Conservation (phyloP, 805 yeast genomes). For the Kregervanrija pseudodelftensis region DNA sequence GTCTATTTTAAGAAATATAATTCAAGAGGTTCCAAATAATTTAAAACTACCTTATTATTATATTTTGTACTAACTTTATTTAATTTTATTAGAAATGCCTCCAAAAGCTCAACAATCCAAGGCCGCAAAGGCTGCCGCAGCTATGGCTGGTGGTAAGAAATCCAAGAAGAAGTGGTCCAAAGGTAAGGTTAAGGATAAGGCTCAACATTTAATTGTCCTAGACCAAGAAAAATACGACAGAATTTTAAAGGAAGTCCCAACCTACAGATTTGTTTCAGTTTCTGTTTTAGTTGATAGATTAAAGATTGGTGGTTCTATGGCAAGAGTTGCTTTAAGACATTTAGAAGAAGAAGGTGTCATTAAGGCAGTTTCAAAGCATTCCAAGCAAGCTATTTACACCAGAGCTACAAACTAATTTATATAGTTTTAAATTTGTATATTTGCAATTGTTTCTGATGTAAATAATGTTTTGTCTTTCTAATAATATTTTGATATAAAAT, state of each 20-base stretch:
- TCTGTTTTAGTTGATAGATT: conserved; percentile 98
- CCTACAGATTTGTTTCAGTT: conserved; percentile 96
- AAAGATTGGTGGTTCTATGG: conserved; percentile 98
- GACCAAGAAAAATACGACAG: conserved; percentile 99
- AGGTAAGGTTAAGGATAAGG: conserved; percentile 99
- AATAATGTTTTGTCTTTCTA: conserved; percentile 3
- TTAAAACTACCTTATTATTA: too few species aligned
- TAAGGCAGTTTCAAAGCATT: conserved; percentile 89
- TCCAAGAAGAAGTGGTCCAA: conserved; percentile 99
- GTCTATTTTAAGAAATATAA: too few species aligned
- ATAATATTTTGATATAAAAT: not conserved
- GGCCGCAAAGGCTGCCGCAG: conserved; percentile 99
- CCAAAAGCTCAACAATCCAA: conserved; percentile 98
- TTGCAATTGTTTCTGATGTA: too few species aligned
- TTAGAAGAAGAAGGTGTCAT: conserved; percentile 93
- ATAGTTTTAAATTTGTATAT: too few species aligned
- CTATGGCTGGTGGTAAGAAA: conserved; percentile 99
- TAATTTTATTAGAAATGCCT: conserved; percentile 61
- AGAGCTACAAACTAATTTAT: conserved; percentile 58
- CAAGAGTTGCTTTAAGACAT: conserved; percentile 96
- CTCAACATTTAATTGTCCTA: conserved; percentile 93
- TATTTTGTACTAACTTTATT: conserved; percentile 13
- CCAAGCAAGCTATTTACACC: conserved; percentile 95
- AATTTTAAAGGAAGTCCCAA: conserved; percentile 98
- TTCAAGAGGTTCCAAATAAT: too few species aligned